These are phyloP conservation scores for Ogataea hybrid DNA, from an alignment of 1,139 yeast genomes.

Conservation along the genomic window DNA sequence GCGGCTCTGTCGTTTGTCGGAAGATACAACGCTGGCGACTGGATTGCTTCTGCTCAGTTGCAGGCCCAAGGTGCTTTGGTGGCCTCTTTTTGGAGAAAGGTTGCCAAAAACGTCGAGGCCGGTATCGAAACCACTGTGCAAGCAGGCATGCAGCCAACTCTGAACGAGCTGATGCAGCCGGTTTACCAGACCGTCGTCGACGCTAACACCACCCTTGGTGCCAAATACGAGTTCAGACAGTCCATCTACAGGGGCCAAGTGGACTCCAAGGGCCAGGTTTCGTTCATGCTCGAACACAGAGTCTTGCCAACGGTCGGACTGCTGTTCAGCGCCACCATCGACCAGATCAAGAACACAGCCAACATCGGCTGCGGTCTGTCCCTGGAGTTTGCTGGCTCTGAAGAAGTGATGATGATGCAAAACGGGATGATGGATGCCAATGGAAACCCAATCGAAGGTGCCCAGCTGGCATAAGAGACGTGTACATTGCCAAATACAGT, in stretches of 20 bases:
- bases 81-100: conserved; percentile 93
- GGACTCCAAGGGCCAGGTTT: conserved; percentile 88
- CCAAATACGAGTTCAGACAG: conserved; percentile 97
- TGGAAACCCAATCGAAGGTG: conserved; percentile 82
- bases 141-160: conserved; percentile 74
- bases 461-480: conserved; percentile 27
- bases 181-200: conserved; percentile 80
- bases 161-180: conserved; percentile 73
- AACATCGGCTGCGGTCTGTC: conserved; percentile 93
- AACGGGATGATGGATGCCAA: conserved; percentile 77
- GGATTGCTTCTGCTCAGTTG: conserved; percentile 94
- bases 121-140: conserved; percentile 91
- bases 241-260: conserved; percentile 94
- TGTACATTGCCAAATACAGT: conserved; percentile 5
- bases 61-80: conserved; percentile 90
- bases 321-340: conserved; percentile 91
- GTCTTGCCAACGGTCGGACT: conserved; percentile 88
- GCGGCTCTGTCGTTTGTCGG: conserved; percentile 89
- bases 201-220: conserved; percentile 92
- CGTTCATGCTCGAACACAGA: conserved; percentile 89
- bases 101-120: conserved; percentile 91
- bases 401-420: conserved; percentile 73
- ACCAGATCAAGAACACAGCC: conserved; percentile 81
- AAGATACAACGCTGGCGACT: conserved; percentile 81
- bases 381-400: conserved; percentile 92